Percentiles rank a stretch among this genome's conserved stretches.
Evolutionary conservation across 2,329 filamentous ascomycete species (phyloP).

Genomic region (Ophiostoma fasciatum): DNA sequence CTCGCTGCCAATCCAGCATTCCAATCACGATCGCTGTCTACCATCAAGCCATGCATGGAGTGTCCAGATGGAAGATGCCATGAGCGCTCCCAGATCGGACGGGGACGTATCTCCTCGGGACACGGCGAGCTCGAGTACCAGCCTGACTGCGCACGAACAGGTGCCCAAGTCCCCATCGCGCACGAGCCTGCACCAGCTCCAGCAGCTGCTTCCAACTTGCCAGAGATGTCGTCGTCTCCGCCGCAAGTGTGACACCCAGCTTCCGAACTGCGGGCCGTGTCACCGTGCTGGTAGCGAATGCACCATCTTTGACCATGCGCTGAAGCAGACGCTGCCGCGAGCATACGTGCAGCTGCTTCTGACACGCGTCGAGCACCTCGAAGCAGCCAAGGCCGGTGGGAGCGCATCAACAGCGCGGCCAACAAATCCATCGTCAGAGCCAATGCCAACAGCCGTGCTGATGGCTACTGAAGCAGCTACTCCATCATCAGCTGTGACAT

Average conservation of each 20-base stretch:
- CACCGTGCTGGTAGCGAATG: constrained; percentile 7
- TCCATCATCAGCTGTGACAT: too few species aligned
- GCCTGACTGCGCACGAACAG: neutral
- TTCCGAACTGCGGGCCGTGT: constrained; percentile 9
- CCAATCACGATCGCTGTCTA: neutral
- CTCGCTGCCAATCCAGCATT: too few species aligned
- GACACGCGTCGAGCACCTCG: constrained; percentile 8
- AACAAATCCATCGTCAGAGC: too few species aligned
- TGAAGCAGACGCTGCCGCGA: constrained; percentile 10
- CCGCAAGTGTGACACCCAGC: constrained; percentile 11
- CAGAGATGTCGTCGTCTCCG: constrained; percentile 10
- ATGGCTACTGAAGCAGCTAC: too few species aligned
- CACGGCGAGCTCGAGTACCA: neutral
- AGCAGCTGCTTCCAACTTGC: constrained; percentile 10
- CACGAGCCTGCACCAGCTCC: constrained; percentile 3
- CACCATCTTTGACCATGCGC: constrained; percentile 10
- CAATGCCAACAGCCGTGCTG: too few species aligned
- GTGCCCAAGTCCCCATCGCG: neutral
- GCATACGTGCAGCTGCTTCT: constrained; percentile 11
- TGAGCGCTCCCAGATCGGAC: neutral
- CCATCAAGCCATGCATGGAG: neutral
- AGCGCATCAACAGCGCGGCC: too few species aligned
- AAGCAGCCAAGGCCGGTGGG: too few species aligned
- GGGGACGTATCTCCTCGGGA: constrained; percentile 1
- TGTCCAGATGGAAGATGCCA: constrained; percentile 1